Conservation (phyloP, 2,329 filamentous ascomycete genomes). For the Nannizzia gypsea region DNA sequence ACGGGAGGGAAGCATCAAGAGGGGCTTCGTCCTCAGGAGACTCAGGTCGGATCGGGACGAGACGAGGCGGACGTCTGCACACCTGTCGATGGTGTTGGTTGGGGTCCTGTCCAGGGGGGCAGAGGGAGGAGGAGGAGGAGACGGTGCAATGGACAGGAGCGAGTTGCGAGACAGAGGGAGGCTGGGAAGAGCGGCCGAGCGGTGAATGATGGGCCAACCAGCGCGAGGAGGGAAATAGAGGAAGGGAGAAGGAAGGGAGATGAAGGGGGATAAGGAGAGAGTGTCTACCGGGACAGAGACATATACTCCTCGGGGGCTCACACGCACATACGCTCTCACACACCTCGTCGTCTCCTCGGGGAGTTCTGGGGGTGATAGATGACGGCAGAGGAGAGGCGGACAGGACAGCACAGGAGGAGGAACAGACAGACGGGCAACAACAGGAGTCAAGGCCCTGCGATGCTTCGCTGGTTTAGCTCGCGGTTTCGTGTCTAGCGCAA, state of each 20-base stretch:
- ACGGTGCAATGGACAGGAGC: too few relatives aligned
- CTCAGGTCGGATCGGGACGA: not conserved
- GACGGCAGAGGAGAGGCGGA: not conserved
- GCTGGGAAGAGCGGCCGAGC: slow-evolving; percentile 1
- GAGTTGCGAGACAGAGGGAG: slow-evolving; percentile 1
- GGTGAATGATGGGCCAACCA: slow-evolving; percentile 3
- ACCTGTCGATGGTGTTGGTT: not conserved
- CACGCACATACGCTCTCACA: not conserved
- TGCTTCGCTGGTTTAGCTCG: not conserved
- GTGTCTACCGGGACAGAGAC: slow-evolving; percentile 1
- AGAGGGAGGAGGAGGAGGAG: not conserved
- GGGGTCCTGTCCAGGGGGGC: not conserved
- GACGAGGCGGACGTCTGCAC: not conserved
- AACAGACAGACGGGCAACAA: not conserved
- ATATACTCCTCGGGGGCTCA: too few relatives aligned
- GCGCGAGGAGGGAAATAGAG: not conserved
- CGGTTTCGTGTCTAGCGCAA: slow-evolving; percentile 9
- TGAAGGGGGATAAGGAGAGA: slow-evolving; percentile 5
- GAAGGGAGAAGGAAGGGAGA: not conserved
- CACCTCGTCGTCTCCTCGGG: slow-evolving; percentile 3
- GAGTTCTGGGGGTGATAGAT: not conserved
- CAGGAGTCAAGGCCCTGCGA: not conserved
- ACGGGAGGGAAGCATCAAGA: slow-evolving; percentile 1
- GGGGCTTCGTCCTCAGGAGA: not conserved
- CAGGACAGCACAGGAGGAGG: not conserved